phyloP scores from a whole-genome alignment of 2,329 filamentous ascomycete genomes.

The Penicillium hordei region DNA sequence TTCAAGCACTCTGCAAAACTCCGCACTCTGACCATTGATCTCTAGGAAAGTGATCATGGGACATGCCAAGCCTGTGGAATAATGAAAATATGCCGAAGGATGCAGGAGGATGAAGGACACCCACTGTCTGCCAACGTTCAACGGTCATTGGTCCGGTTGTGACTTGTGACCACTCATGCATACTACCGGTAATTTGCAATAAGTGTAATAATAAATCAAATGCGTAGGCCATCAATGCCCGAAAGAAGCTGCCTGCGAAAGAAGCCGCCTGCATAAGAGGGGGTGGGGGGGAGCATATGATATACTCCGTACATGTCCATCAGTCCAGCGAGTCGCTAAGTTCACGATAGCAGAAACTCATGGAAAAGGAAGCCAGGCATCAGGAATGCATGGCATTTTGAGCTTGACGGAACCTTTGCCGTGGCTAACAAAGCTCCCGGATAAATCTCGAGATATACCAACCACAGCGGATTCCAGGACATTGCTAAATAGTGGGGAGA shows the following conservation, averaged over 20 bases:
- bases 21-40: background rate
- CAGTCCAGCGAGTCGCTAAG: background rate
- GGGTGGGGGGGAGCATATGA: background rate
- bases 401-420: slow-evolving; percentile 11
- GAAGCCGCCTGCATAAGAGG: background rate
- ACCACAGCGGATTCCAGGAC: background rate
- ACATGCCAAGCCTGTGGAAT: slow-evolving; percentile 4
- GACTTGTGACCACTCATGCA: background rate
- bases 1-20: background rate
- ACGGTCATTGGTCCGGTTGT: slow-evolving; percentile 20
- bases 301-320: background rate
- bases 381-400: background rate
- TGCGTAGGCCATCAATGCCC: background rate
- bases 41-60: background rate
- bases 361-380: background rate
- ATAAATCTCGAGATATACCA: background rate
- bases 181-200: background rate
- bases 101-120: background rate
- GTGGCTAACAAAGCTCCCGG: slow-evolving; percentile 3
- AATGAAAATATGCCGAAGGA: slow-evolving; percentile 1
- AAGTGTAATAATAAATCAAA: background rate
- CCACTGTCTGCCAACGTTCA: background rate
- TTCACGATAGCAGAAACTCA: background rate
- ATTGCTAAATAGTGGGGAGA: background rate
- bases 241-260: slow-evolving; percentile 1